Percentiles rank a stretch among this genome's conserved stretches.
Evolutionary conservation across 2,329 filamentous ascomycete species (phyloP).

Genomic region (Akanthomyces lecanii): DNA sequence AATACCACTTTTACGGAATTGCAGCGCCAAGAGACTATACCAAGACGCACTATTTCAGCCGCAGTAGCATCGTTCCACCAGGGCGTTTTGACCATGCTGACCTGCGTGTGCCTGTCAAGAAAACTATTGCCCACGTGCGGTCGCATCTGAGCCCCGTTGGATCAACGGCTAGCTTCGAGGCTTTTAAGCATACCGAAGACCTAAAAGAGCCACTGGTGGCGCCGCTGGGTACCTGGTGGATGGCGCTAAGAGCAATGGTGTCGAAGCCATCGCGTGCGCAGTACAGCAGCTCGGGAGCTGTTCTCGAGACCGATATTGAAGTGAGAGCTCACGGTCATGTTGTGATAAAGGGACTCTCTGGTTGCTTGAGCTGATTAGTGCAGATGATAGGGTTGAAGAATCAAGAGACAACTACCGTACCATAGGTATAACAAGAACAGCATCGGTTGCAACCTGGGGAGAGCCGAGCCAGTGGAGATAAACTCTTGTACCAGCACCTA

Average conservation of each 20-base stretch:
- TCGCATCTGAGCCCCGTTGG: slow-evolving; percentile 1
- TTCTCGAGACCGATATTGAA: too few species aligned
- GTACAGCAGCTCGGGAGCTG: too few species aligned
- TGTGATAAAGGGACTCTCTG: too few species aligned
- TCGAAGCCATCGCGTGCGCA: not conserved
- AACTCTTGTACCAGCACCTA: too few species aligned
- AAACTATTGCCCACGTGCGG: slow-evolving; percentile 6
- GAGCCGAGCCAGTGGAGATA: not conserved
- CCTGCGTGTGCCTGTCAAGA: not conserved
- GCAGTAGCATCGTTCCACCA: not conserved
- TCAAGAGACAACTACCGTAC: not conserved
- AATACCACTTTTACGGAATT: not conserved
- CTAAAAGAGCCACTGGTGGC: slow-evolving; percentile 4
- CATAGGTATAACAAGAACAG: not conserved
- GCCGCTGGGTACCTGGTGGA: slow-evolving; percentile 5
- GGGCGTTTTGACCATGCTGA: not conserved
- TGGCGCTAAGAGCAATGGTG: not conserved
- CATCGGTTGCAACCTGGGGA: not conserved
- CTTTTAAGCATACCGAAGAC: slow-evolving; percentile 9
- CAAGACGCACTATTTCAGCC: slow-evolving; percentile 10
- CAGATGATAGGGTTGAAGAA: not conserved
- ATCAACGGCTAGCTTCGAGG: slow-evolving; percentile 1
- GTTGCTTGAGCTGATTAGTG: not conserved
- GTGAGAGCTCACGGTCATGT: not conserved
- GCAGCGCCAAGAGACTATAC: not conserved